Percentiles rank a stretch among this genome's conserved stretches.
phyloP scores from a whole-genome alignment of 164 flowering plant genomes.

The Piper longum region DNA sequence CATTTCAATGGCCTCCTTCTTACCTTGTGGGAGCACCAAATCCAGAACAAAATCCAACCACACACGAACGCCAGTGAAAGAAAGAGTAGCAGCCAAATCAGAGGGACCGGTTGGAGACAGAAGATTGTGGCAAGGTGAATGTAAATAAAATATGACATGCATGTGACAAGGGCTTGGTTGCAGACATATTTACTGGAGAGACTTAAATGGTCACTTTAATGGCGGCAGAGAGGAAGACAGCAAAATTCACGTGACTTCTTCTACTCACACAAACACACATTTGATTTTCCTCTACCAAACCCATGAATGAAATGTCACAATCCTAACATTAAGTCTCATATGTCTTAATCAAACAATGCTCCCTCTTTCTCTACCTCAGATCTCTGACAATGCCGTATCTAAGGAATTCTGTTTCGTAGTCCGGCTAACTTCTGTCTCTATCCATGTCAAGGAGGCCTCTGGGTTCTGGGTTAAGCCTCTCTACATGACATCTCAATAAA shows the following conservation, averaged over 20 bases:
- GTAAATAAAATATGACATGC: not conserved
- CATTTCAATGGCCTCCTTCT: not conserved
- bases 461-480: not conserved
- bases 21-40: not conserved
- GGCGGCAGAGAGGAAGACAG: not conserved
- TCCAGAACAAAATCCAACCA: not conserved
- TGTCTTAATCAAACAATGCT: not conserved
- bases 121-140: too few relatives aligned
- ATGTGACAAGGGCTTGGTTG: not conserved
- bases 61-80: not conserved
- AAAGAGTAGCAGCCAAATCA: not conserved
- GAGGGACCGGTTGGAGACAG: not conserved
- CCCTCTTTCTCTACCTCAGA: not conserved
- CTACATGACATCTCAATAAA: not conserved
- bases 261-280: not conserved
- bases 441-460: not conserved
- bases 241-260: not conserved
- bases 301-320: not conserved
- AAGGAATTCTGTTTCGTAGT: not conserved
- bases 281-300: not conserved
- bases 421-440: not conserved
- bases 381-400: not conserved
- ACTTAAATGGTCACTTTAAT: not conserved
- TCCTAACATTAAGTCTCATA: not conserved
- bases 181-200: not conserved